Evolutionary conservation across 805 yeast genomes (phyloP).

Genomic region (Candida tammaniensis): DNA sequence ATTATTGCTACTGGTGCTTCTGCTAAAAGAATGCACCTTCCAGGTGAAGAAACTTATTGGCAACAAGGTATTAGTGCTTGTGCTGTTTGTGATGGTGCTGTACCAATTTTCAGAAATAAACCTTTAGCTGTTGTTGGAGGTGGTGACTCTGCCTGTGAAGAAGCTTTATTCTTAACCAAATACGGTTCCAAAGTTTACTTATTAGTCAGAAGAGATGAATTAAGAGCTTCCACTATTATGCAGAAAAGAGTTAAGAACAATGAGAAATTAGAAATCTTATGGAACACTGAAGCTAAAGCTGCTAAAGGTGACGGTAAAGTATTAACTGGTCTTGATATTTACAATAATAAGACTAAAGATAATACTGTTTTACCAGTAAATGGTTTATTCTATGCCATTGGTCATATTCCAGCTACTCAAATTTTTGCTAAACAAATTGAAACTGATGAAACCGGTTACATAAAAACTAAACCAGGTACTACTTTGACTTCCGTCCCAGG

Average conservation of each 20-base stretch:
- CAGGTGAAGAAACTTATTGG: constrained; percentile 99
- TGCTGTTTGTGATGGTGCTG: constrained; percentile 99
- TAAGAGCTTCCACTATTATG: constrained; percentile 97
- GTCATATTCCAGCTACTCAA: constrained; percentile 92
- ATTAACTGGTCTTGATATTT: constrained; percentile 59
- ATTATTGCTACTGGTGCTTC: constrained; percentile 97
- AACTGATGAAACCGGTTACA: constrained; percentile 84
- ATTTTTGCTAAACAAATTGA: constrained; percentile 77
- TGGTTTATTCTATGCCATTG: constrained; percentile 97
- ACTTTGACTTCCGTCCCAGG: constrained; percentile 83
- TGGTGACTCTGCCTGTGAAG: constrained; percentile 99
- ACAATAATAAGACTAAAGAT: constrained; percentile 72
- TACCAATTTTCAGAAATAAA: constrained; percentile 96
- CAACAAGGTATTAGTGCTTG: constrained; percentile 99
- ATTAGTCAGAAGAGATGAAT: constrained; percentile 88
- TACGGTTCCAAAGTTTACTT: constrained; percentile 95
- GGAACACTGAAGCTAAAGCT: constrained; percentile 79
- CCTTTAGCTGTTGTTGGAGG: constrained; percentile 98
- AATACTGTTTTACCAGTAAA: constrained; percentile 68
- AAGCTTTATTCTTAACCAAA: constrained; percentile 93
- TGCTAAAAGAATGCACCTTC: constrained; percentile 88
- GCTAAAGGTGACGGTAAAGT: constrained; percentile 94
- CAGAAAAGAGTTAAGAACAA: constrained; percentile 83
- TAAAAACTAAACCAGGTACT: constrained; percentile 86
- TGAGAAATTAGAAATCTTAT: constrained; percentile 87